Base-by-base conservation (phyloP, 1,139 yeast genomes). In the Yamadazyma songkhlaensis region DNA sequence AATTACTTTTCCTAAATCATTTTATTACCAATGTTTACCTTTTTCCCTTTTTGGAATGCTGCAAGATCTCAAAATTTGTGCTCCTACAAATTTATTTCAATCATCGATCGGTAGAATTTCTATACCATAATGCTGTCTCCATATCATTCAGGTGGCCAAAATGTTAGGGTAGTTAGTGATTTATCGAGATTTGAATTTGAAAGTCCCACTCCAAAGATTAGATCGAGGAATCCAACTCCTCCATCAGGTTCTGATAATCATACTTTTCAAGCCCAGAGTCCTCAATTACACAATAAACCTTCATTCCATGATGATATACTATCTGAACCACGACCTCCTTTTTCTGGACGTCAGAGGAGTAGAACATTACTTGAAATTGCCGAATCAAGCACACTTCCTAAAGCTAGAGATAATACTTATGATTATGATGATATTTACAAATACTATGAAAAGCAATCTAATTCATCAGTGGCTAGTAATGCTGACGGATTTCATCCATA, bases 211-310 rank as follows among this genome's bases (percentile, higher is more conserved):
- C 60, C 60, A 3, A 38, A 54, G 36, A 51, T 44, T 31, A 43
- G 64, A 37, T 58, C 65, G 5, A 43, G 64, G 41, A 57, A 59
- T 37, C 42, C 63, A 2, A 55, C 65, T 6, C 66, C 65, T 3
- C 51, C 62, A 10, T 50, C 57, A 12, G 33, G 49, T 14, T 48
- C 48, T 12, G 47, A 49, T 20, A 36, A 37, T 6, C 26, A 25
- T 9, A 22, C n/a, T 9, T 34, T 36, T n/a, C 31, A 29, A 11
- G 23, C 43, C 2, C 39, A 44, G 20, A n/a, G 15, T 36, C 20
- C 45, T 39, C 2, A 12, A 8, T 25, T 25, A 9, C 14, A 7
- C 3, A 10, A 38, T 3, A 22, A 41, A 5, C 43, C 42, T 33
- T 44, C 39, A 3, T 29, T 46, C 25, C 41, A 44, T 11, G 36